Evolutionary conservation across 2,329 filamentous ascomycete species (phyloP).

Genomic region (Thelonectria blattea): DNA sequence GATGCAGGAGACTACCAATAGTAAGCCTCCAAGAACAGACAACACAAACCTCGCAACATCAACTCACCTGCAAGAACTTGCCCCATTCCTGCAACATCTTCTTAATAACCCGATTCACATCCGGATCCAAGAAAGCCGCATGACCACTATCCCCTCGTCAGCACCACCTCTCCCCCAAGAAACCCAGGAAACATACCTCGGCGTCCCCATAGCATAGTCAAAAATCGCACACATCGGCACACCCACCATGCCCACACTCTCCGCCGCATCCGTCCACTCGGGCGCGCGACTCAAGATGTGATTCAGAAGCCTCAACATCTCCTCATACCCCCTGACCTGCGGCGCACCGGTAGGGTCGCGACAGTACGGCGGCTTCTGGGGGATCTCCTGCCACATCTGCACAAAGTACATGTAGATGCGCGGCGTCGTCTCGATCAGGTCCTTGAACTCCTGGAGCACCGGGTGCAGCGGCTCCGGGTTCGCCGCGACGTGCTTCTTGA

Average conservation of each 20-base stretch:
- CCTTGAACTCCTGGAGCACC: slow-evolving; percentile 67
- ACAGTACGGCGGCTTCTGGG: slow-evolving; percentile 63
- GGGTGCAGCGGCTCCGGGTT: slow-evolving; percentile 60
- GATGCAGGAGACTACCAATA: slow-evolving; percentile 55
- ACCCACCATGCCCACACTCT: slow-evolving; percentile 57
- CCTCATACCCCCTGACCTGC: slow-evolving; percentile 69
- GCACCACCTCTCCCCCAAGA: background rate
- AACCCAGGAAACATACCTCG: slow-evolving; percentile 44
- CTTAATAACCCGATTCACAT: slow-evolving; percentile 60
- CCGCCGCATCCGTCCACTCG: slow-evolving; percentile 59
- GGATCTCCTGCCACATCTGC: slow-evolving; percentile 73
- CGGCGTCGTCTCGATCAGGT: slow-evolving; percentile 68
- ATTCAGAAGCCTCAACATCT: slow-evolving; percentile 72
- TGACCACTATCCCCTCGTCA: slow-evolving; percentile 48
- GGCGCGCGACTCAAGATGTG: slow-evolving; percentile 59
- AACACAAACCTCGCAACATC: background rate
- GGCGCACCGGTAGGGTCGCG: slow-evolving; percentile 66
- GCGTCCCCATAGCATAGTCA: slow-evolving; percentile 63
- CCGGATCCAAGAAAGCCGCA: slow-evolving; percentile 60
- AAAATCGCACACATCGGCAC: slow-evolving; percentile 60
- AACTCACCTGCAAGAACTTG: slow-evolving; percentile 53
- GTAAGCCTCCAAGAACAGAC: background rate
- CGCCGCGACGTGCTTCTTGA: slow-evolving; percentile 61
- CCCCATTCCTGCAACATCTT: slow-evolving; percentile 65
- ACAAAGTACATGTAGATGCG: slow-evolving; percentile 71